A percentile compares a stretch with the other conserved stretches of the same genome.
These are phyloP conservation scores for Tuber indicum DNA, from an alignment of 495 filamentous ascomycete genomes.

Conservation along the genomic window DNA sequence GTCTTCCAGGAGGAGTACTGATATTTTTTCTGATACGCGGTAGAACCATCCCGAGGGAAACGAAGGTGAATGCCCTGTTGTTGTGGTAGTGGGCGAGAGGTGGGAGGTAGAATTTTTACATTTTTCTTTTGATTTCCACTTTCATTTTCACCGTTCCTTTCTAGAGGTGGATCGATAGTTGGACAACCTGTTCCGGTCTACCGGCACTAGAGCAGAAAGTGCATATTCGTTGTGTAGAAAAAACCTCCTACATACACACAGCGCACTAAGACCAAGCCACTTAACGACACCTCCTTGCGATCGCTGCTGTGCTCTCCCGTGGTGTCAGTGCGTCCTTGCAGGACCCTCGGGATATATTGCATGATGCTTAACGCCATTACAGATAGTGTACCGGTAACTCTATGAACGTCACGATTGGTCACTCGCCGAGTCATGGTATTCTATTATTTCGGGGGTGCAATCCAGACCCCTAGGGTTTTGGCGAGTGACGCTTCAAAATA, in stretches of 20 bases:
- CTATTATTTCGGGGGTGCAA: not conserved
- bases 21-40: not conserved
- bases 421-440: not conserved
- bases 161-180: not conserved
- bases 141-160: not conserved
- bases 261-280: not conserved
- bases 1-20: not conserved
- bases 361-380: not conserved
- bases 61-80: not conserved
- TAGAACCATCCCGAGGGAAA: not conserved
- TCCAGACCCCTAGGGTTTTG: not conserved
- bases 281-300: not conserved
- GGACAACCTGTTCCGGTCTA: not conserved
- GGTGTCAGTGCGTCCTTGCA: not conserved
- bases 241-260: not conserved
- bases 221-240: not conserved
- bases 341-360: not conserved
- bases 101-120: not conserved
- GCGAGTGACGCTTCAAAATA: not conserved
- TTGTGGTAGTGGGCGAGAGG: not conserved
- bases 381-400: not conserved
- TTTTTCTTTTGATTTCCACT: not conserved
- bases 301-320: not conserved
- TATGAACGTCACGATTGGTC: not conserved
- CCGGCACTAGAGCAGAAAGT: not conserved